These are phyloP conservation scores for Nicotiana benthamiana DNA, from an alignment of 257 asterid species.

Conservation along the genomic window DNA sequence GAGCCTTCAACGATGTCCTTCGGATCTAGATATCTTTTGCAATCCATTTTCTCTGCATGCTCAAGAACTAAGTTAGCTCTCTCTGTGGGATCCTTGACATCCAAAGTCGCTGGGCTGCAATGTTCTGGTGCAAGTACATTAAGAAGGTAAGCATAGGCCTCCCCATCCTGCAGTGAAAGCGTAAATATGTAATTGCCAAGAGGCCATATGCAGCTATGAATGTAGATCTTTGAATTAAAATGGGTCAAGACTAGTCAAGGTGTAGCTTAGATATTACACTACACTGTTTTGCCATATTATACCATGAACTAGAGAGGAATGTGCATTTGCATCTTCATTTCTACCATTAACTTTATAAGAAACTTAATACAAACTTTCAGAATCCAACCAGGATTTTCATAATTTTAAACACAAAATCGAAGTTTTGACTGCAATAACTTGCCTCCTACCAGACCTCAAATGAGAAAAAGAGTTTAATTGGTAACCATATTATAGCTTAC, in stretches of 20 bases:
- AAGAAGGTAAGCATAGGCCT: conserved; percentile 93
- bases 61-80: conserved; percentile 93
- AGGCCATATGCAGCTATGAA: background rate
- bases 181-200: background rate
- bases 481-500: background rate
- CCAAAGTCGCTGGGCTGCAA: conserved; percentile 76
- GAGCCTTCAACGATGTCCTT: conserved; percentile 92
- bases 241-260: background rate
- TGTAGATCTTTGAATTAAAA: background rate
- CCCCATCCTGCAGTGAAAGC: conserved; percentile 72
- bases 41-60: conserved; percentile 95
- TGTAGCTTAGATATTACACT: background rate
- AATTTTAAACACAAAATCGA: background rate
- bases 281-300: background rate
- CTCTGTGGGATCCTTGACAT: conserved; percentile 66
- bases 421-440: background rate
- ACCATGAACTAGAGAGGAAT: background rate
- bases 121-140: conserved; percentile 96
- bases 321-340: background rate
- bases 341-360: background rate
- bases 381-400: background rate
- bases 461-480: background rate
- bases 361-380: background rate
- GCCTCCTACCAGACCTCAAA: background rate
- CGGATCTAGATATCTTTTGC: conserved; percentile 86